phyloP scores from a whole-genome alignment of 306 rosid species.

The Mimosa pudica region DNA sequence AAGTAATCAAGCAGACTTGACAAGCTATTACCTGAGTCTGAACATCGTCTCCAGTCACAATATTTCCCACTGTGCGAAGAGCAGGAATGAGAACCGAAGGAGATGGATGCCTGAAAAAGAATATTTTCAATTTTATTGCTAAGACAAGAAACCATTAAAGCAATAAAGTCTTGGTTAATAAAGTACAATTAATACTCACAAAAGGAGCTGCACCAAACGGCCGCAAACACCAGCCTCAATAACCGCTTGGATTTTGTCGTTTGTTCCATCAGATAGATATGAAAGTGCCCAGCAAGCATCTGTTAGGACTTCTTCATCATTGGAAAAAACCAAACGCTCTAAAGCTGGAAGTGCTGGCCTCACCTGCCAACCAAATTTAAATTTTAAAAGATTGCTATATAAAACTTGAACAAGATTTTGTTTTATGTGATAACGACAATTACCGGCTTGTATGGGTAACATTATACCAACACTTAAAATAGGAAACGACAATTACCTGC shows the following conservation, averaged over 20 bases:
- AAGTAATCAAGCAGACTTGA: neutral
- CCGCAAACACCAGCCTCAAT: conserved; percentile 82
- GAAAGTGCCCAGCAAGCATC: conserved; percentile 97
- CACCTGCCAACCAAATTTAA: conserved; percentile 56
- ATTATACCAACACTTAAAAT: neutral
- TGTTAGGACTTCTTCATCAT: conserved; percentile 90
- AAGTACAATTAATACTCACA: conserved; percentile 55
- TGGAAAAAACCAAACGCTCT: conserved; percentile 81
- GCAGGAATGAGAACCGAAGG: conserved; percentile 91
- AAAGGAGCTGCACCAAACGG: conserved; percentile 78
- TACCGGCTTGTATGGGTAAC: neutral
- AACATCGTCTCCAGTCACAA: conserved; percentile 85
- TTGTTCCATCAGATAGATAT: conserved; percentile 88
- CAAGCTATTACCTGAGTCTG: conserved; percentile 76
- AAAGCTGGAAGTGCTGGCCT: conserved; percentile 90
- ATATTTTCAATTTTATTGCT: conserved; percentile 19
- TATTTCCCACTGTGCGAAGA: conserved; percentile 93
- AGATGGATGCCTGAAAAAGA: conserved; percentile 71
- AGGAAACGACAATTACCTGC: conserved; percentile 48
- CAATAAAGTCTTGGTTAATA: neutral
- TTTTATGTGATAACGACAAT: neutral
- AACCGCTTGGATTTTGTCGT: conserved; percentile 94
- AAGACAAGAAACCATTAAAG: conserved; percentile 4
- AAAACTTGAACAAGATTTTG: neutral
- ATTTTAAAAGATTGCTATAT: conserved; percentile 4